Conservation (phyloP, 225 moss, liverwort and hornwort species). For the Asterella californica region DNA sequence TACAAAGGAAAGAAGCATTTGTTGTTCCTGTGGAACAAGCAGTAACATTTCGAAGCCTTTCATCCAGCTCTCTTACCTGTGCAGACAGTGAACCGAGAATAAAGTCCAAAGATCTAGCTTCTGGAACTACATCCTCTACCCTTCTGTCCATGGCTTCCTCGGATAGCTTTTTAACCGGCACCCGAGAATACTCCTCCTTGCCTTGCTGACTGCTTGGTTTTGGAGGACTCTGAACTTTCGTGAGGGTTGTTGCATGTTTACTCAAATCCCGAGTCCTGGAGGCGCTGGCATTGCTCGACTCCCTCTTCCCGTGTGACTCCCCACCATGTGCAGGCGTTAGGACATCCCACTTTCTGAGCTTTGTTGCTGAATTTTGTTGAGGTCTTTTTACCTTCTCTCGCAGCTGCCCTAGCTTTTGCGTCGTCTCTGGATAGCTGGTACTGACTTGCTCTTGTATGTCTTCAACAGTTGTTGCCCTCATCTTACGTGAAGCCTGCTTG, state of each 20-base stretch:
- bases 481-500: conserved; percentile 31
- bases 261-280: conserved; percentile 7
- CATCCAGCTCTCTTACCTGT: conserved; percentile 48
- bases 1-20: neutral
- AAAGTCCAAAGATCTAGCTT: conserved; percentile 44
- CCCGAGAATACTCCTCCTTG: neutral
- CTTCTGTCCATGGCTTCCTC: neutral
- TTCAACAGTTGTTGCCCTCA: conserved; percentile 23
- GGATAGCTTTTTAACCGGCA: neutral
- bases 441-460: neutral
- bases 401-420: conserved; percentile 14
- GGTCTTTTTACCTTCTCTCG: conserved; percentile 20
- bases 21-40: conserved; percentile 23
- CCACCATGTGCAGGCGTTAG: conserved; percentile 6
- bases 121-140: conserved; percentile 26
- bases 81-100: conserved; percentile 46
- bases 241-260: neutral
- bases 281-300: neutral
- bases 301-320: conserved; percentile 1
- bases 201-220: neutral
- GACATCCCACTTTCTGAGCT: conserved; percentile 22
- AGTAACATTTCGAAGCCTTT: conserved; percentile 38
- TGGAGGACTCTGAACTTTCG: neutral
- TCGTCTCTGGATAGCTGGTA: neutral
- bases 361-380: conserved; percentile 8